phyloP scores from a whole-genome alignment of 495 filamentous ascomycete genomes.

The Amniculicola lignicola region DNA sequence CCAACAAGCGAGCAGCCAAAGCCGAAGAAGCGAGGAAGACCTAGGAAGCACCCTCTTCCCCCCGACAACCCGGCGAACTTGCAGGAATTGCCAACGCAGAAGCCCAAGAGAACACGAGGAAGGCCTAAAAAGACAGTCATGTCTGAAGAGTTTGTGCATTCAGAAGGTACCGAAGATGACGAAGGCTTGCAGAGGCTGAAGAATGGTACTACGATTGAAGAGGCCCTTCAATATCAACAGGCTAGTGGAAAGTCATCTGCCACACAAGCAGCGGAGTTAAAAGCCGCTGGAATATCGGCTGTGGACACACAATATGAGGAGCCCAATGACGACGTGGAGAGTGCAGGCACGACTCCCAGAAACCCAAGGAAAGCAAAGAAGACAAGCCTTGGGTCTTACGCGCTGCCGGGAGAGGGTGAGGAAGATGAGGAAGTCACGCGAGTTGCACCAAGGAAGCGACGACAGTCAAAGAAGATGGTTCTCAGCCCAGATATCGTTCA shows the following conservation, averaged over 20 bases:
- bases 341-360: background rate
- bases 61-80: background rate
- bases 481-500: background rate
- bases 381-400: background rate
- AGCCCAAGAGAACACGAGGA: background rate
- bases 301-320: background rate
- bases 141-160: background rate
- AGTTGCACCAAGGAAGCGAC: background rate
- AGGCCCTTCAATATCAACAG: background rate
- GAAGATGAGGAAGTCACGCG: background rate
- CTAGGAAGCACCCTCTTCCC: background rate
- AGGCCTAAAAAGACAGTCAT: background rate
- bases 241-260: background rate
- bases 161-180: background rate
- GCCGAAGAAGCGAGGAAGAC: slow-evolving; percentile 1
- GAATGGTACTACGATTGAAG: too few species aligned
- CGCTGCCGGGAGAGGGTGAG: background rate
- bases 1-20: background rate
- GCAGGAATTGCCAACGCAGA: background rate
- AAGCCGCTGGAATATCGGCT: background rate
- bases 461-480: too few species aligned
- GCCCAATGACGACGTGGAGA: background rate
- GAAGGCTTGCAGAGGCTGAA: background rate
- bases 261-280: background rate
- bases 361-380: background rate